A percentile compares a stretch with the other conserved stretches of the same genome.
Evolutionary conservation across 2,329 filamentous ascomycete genomes (phyloP).

Genomic region (Aureobasidium sp.): DNA sequence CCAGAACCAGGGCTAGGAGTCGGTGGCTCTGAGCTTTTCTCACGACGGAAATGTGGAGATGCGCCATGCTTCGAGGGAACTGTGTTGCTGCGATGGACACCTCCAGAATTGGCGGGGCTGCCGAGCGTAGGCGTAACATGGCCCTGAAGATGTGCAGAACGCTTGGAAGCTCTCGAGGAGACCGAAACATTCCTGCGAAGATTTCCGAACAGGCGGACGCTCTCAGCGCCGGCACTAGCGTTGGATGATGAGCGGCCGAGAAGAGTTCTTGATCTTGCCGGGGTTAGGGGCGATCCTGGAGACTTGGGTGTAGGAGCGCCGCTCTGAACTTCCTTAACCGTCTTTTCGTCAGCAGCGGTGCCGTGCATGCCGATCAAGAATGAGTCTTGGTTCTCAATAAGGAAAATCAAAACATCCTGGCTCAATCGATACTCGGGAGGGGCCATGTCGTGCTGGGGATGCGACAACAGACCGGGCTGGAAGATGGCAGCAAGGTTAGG

Average conservation of each 20-base stretch:
- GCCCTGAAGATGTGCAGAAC: slow-evolving; percentile 63
- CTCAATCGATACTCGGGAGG: slow-evolving; percentile 90
- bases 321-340: slow-evolving; percentile 61
- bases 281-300: slow-evolving; percentile 37
- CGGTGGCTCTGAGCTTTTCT: slow-evolving; percentile 48
- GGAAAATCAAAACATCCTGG: slow-evolving; percentile 92
- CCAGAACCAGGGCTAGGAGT: slow-evolving; percentile 34
- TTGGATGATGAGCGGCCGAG: slow-evolving; percentile 74
- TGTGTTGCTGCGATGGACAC: slow-evolving; percentile 71
- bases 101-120: slow-evolving; percentile 30
- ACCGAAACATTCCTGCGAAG: slow-evolving; percentile 85
- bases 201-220: slow-evolving; percentile 70
- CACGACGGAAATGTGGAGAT: slow-evolving; percentile 52
- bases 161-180: slow-evolving; percentile 77
- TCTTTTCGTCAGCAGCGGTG: slow-evolving; percentile 87
- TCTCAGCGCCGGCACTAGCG: slow-evolving; percentile 82
- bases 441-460: slow-evolving; percentile 91
- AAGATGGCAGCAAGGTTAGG: slow-evolving; percentile 95
- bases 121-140: slow-evolving; percentile 52
- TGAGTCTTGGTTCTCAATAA: slow-evolving; percentile 97
- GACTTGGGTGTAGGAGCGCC: slow-evolving; percentile 50
- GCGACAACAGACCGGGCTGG: slow-evolving; percentile 90
- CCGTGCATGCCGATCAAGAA: slow-evolving; percentile 98
- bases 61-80: slow-evolving; percentile 84
- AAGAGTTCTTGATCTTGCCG: slow-evolving; percentile 45